A percentile compares a stretch with the other conserved stretches of the same genome.
These are phyloP conservation scores for Leccinum longicurvipes DNA, from an alignment of 768 basidiomycete species.

Conservation along the genomic window DNA sequence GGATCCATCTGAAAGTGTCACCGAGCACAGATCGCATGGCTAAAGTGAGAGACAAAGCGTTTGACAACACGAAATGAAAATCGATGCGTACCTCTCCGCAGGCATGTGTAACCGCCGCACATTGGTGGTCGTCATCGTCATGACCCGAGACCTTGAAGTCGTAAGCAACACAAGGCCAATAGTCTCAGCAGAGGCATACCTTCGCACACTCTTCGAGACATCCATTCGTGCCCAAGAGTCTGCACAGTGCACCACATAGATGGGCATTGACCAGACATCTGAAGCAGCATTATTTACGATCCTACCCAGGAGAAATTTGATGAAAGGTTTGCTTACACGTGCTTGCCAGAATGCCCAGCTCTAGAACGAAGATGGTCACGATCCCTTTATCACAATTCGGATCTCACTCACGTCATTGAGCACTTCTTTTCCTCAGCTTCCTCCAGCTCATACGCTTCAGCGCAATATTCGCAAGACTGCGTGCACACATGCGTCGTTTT, in stretches of 20 bases:
- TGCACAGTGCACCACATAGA: slow-evolving; percentile 53
- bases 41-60: slow-evolving; percentile 14
- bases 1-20: slow-evolving; percentile 25
- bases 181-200: slow-evolving; percentile 27
- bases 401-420: slow-evolving; percentile 41
- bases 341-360: slow-evolving; percentile 53
- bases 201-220: slow-evolving; percentile 53
- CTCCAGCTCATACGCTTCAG: slow-evolving; percentile 31
- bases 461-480: slow-evolving; percentile 41
- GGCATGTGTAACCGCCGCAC: slow-evolving; percentile 48
- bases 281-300: not conserved
- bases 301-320: not conserved
- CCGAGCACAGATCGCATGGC: slow-evolving; percentile 41
- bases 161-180: not conserved
- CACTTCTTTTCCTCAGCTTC: slow-evolving; percentile 37
- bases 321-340: slow-evolving; percentile 42
- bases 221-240: slow-evolving; percentile 42
- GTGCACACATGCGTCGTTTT: slow-evolving; percentile 46
- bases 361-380: slow-evolving; percentile 25
- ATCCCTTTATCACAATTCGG: not conserved
- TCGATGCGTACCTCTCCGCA: slow-evolving; percentile 48
- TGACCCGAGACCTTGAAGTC: slow-evolving; percentile 44
- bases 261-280: slow-evolving; percentile 54
- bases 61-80: not conserved
- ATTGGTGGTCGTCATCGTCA: slow-evolving; percentile 47